Base-by-base conservation (phyloP, 164 flowering plant species). In the Piper longum region DNA sequence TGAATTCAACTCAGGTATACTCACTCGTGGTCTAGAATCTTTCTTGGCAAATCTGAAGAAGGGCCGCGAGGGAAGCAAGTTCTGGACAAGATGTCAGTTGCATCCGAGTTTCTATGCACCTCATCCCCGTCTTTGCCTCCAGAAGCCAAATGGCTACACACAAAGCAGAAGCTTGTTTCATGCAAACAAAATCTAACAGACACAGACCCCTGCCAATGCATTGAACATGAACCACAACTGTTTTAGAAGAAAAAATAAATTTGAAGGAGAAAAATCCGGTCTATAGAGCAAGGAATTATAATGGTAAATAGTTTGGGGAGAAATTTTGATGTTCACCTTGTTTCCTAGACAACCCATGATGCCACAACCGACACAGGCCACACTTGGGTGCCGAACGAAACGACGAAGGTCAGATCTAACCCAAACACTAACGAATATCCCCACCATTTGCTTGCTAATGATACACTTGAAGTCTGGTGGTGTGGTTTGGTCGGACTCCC, bases 131-230 rank as follows among this genome's bases (percentile, higher is more conserved):
- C 79, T 77, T 79, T 77, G 7, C 83, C 83, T 6, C 95, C 95
- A 0, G 95, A 87, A 42, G 89, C 89, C 62, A 87, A 69, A 77
- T 87, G 95, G 41, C 77, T 62, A 74, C 95, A 87, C 40, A 87
- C 82, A 67, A 87, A 85, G 84, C 95, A 87, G 77, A 87, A 85
- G 80, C 89, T 85, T 43, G 85, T 85, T 72, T 78, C 82, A 66
- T 81, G 83, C 65, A 87, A 69, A 43, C 4, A 68, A 70, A 87
- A 83, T 69, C 95, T 76, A 45, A 82, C 85, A 1, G 95, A 80
- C 16, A 87, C 86, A 0, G 89, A 76, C n/a, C 95, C 95, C 95
- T 87, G 85, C 66, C 67, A 13, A 40, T 41, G 36, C 36, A 26
- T 26, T 26, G 54, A 48, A 59, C 51, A 59, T 36, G 36, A 26